A percentile compares a stretch with the other conserved stretches of the same genome.
Conservation (phyloP, 2,329 filamentous ascomycete genomes). For the Triangularia verruculosa region DNA sequence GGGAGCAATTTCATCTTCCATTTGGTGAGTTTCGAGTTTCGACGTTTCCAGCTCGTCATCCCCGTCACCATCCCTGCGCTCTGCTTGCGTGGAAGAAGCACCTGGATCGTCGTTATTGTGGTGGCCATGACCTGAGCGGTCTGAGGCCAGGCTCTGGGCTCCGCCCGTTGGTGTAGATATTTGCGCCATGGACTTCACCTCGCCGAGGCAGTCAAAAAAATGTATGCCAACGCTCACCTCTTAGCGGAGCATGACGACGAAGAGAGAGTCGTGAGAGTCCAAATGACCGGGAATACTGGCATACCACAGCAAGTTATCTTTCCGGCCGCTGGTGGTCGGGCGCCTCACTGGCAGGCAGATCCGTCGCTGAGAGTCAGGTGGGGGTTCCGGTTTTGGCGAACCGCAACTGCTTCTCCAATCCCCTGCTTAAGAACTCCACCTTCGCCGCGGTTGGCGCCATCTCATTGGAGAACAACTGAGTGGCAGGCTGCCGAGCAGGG, state of each 20-base stretch:
- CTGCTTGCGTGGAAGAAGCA: background rate
- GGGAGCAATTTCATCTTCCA: background rate
- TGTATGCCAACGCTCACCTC: background rate
- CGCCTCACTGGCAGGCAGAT: background rate
- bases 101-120: background rate
- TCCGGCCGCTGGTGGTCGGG: background rate
- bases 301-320: slow-evolving; percentile 4
- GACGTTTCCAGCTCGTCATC: background rate
- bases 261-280: background rate
- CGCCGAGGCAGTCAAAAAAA: background rate
- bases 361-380: background rate
- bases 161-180: background rate
- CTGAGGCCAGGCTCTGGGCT: background rate
- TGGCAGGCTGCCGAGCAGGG: background rate
- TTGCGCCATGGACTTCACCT: background rate
- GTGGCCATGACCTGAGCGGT: slow-evolving; percentile 8
- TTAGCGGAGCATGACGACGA: slow-evolving; percentile 3
- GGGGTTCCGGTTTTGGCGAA: background rate
- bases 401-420: background rate
- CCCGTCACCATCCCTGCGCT: background rate
- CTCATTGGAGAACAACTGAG: slow-evolving; percentile 2
- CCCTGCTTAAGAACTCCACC: slow-evolving; percentile 1
- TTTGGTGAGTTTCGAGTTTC: background rate
- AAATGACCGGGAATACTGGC: background rate
- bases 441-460: background rate